These are phyloP conservation scores for Citrullus mucosospermus DNA, from an alignment of 306 rosid species.

Conservation along the genomic window DNA sequence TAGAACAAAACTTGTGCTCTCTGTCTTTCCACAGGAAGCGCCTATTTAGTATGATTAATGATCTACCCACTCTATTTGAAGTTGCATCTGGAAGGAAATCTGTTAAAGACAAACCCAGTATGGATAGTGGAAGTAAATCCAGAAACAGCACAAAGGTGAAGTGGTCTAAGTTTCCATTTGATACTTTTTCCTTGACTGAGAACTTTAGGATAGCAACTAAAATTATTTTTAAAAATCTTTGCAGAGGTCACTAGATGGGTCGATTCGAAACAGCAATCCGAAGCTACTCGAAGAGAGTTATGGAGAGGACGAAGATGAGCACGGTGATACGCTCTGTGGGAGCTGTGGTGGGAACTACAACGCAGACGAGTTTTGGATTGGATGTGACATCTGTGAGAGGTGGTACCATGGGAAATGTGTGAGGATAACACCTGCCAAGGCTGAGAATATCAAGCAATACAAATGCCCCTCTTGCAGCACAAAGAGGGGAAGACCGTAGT, in stretches of 20 bases:
- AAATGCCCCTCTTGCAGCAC: slow-evolving; percentile 47
- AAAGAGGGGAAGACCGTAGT: slow-evolving; percentile 28
- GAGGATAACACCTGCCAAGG: slow-evolving; percentile 50
- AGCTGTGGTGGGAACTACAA: slow-evolving; percentile 48
- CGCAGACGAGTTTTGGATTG: slow-evolving; percentile 49
- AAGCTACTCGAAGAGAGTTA: slow-evolving; percentile 26
- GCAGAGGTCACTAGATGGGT: slow-evolving; percentile 44
- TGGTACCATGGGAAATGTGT: slow-evolving; percentile 58
- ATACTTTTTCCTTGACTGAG: background rate
- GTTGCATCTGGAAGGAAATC: slow-evolving; percentile 43
- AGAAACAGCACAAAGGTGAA: slow-evolving; percentile 40
- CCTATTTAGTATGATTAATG: slow-evolving; percentile 39
- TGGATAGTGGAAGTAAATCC: slow-evolving; percentile 46
- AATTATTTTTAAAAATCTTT: background rate
- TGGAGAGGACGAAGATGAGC: slow-evolving; percentile 42
- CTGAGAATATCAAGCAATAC: slow-evolving; percentile 37
- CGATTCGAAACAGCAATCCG: slow-evolving; percentile 28
- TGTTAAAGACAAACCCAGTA: slow-evolving; percentile 32
- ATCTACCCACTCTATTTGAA: slow-evolving; percentile 51
- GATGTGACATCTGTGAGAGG: slow-evolving; percentile 50
- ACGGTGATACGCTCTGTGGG: slow-evolving; percentile 41
- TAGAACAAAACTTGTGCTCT: background rate
- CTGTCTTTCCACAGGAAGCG: slow-evolving; percentile 33
- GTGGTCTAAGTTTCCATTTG: background rate
- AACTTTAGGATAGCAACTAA: slow-evolving; percentile 2